Conservation (phyloP, 345 rosid species). For the Aquilaria sinensis region DNA sequence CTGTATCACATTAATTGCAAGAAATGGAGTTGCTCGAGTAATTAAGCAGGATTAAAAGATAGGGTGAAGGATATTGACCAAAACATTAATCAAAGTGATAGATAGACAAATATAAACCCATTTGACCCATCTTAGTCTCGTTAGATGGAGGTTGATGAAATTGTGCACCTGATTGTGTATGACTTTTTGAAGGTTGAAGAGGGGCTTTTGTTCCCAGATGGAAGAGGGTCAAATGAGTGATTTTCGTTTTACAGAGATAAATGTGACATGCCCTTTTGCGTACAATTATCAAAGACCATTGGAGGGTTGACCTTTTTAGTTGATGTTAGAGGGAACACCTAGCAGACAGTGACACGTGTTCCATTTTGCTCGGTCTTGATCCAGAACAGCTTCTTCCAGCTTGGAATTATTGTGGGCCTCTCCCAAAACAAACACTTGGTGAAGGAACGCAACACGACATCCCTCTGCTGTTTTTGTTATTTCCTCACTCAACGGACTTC, state of each 20-base stretch:
- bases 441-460: no score
- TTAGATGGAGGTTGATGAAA: constrained; percentile 43
- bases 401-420: constrained; percentile 11
- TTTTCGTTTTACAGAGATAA: no score
- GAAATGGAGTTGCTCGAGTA: no score
- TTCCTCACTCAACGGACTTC: no score
- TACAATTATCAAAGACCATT: constrained; percentile 19
- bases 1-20: no score
- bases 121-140: constrained; percentile 24
- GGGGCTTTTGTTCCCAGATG: background rate
- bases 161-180: constrained; percentile 30
- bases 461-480: no score
- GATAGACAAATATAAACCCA: constrained; percentile 13
- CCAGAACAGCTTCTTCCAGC: constrained; percentile 9
- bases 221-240: background rate
- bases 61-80: no score
- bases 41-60: no score
- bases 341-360: constrained; percentile 17
- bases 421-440: no score
- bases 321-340: constrained; percentile 13
- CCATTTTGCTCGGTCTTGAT: constrained; percentile 3
- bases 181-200: constrained; percentile 26
- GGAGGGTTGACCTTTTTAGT: constrained; percentile 25
- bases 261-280: background rate
- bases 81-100: no score